phyloP scores from a whole-genome alignment of 2,329 filamentous ascomycete species.

The Arthroderma sp. region DNA sequence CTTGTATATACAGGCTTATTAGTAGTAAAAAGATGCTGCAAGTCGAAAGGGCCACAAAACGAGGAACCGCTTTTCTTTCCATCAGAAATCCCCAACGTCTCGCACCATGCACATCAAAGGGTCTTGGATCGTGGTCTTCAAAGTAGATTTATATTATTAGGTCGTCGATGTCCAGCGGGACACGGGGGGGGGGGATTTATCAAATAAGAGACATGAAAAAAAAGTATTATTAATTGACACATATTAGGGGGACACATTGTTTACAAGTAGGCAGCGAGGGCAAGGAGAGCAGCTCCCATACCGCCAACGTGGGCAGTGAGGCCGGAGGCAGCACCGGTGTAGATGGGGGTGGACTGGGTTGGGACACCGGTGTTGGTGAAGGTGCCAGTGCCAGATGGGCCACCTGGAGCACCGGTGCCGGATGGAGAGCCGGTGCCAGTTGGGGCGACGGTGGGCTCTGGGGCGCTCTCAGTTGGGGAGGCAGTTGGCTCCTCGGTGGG shows the following conservation, averaged over 20 bases:
- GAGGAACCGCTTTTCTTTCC: too few relatives aligned
- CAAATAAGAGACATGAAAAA: background rate
- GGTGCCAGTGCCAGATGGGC: constrained; percentile 10
- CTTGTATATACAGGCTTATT: too few relatives aligned
- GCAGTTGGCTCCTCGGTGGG: constrained; percentile 5
- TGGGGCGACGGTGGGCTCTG: background rate
- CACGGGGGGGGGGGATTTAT: background rate
- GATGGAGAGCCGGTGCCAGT: background rate
- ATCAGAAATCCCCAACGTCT: too few relatives aligned
- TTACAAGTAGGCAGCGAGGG: constrained; percentile 35
- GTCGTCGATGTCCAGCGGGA: background rate
- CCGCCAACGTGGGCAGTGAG: constrained; percentile 13
- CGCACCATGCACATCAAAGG: too few relatives aligned
- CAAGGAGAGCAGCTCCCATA: constrained; percentile 17
- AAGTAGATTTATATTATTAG: constrained; percentile 2
- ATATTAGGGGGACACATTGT: background rate
- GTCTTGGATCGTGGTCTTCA: background rate
- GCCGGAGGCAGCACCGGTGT: constrained; percentile 13
- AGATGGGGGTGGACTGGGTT: constrained; percentile 15
- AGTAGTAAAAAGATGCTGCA: too few relatives aligned
- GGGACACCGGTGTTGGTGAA: constrained; percentile 7
- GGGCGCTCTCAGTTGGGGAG: background rate
- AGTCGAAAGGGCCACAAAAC: too few relatives aligned
- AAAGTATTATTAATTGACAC: background rate
- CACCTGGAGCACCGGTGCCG: constrained; percentile 3